Evolutionary conservation across 2,329 filamentous ascomycete species (phyloP).

Genomic region (Ceratocystis lukuohia): DNA sequence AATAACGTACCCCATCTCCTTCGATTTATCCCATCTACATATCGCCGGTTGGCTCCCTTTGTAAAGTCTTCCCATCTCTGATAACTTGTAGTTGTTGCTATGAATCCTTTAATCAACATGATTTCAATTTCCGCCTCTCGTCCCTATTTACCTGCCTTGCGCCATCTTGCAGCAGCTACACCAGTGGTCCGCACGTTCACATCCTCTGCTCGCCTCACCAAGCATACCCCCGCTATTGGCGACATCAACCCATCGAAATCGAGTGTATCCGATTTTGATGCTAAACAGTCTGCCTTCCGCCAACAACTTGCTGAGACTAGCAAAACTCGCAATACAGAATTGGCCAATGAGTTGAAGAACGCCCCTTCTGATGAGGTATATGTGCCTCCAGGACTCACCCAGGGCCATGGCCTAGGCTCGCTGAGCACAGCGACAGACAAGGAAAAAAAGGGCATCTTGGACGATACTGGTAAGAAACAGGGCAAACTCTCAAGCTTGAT

Average conservation of each 20-base stretch:
- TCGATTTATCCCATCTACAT: background rate
- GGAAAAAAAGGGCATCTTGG: constrained; percentile 25
- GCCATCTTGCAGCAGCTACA: constrained; percentile 31
- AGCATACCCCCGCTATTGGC: constrained; percentile 60
- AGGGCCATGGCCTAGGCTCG: constrained; percentile 46
- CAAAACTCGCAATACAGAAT: constrained; percentile 41
- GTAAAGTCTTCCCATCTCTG: no score
- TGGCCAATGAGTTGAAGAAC: constrained; percentile 12
- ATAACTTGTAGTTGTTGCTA: background rate
- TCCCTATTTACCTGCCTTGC: background rate
- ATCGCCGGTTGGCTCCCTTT: no score
- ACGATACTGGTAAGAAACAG: constrained; percentile 49
- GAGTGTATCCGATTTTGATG: constrained; percentile 61
- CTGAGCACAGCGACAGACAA: constrained; percentile 41
- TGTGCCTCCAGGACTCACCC: constrained; percentile 23
- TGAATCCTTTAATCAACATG: background rate
- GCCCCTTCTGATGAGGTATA: constrained; percentile 11
- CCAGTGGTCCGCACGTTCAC: background rate
- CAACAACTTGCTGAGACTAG: constrained; percentile 63
- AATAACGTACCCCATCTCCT: constrained; percentile 2
- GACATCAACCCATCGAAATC: constrained; percentile 59
- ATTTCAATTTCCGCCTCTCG: background rate
- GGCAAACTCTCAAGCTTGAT: constrained; percentile 74
- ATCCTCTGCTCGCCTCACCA: constrained; percentile 25
- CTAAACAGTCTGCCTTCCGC: constrained; percentile 75